Evolutionary conservation across 768 basidiomycete genomes (phyloP), one percentile per base, ranked within the genome.

Genomic region (Boletus rufocinnamomeus): DNA sequence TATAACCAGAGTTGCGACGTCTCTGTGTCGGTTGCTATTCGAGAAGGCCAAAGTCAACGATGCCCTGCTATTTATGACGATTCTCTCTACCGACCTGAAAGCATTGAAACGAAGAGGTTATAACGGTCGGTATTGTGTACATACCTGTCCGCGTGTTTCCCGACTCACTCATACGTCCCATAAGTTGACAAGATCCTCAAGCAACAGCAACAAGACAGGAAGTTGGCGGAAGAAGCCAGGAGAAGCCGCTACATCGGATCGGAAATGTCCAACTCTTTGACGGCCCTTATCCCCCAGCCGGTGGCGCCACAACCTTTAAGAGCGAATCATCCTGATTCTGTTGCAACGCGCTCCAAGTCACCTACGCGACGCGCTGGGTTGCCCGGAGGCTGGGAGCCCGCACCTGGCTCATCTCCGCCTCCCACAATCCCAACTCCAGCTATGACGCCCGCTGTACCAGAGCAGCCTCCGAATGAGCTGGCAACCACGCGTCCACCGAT

Each of bases 131-230:
- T 66, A 14, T 46, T 10, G 44, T 34, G 41, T 44, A 59, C 16
- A 35, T 38, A 57, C 11, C 14, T 50, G 2, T 34, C 16, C 14
- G 23, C 7, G 35, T 50, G 64, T 62, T 50, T 66, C 13, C 11
- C 13, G 6, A 44, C 45, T 57, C 64, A 54, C 64, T 38, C 41
- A 21, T 49, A 7, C 6, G 13, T 51, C 30, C 25, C 30, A 2
- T 56, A 93, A 49, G 95, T 98, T 53, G 95, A 97, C 67, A 83
- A 95, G 35, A 96, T 98, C 58, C 76, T 98, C 56, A 86, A 87
- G 57, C 89, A 91, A 62, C 92, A 96, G 66, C 82, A 83, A 66
- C 86, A 85, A 16, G 86, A 91, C 46, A 76, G 81, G 21, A 76
- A 82, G 56, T 80, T 82, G 19, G 78, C 82, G 0, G 82, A 87